Base-by-base conservation (phyloP, 257 asterid species). In the Schizonepeta tenuifolia region DNA sequence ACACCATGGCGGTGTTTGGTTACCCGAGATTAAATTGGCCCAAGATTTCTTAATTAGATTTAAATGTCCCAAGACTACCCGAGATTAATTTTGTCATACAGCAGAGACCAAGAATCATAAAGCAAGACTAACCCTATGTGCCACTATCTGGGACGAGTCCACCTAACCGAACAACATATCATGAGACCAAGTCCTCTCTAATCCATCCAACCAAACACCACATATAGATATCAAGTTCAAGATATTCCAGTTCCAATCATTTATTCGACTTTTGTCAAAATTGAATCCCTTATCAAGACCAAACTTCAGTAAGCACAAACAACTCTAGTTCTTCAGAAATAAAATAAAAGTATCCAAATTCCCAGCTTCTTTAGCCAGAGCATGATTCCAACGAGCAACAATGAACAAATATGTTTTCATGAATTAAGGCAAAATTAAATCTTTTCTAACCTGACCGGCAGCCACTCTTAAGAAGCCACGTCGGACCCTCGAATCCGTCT, bases 391-490 rank as follows among this genome's bases (percentile, higher is more conserved):
- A 72, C 24, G 47, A 10, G 28, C 15, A 22, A 49, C 55, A 51
- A 36, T 7, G 43, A 7, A 7, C 43, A 38, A 8, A 20, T 18
- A 7, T 8, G 1, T 20, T 20, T 0, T 43, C 33, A 35, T 15
- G 31, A 65, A 64, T 53, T 31, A 49, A 10, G 1, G 12, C 43
- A 38, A 38, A 38, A 38, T 47, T 2, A 65, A 17, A 44, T 24
- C 36, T 20, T 12, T 18, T 65, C 78, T 18, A 20, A 93, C 98
- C 96, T 89, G 97, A 60, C 88, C 97, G 8, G 96, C 94, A 71
- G 96, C 96, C 15, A 91, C 83, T 81, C 98, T 81, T 74, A 93
- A 74, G 71, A 91, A 76, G 58, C 93, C 89, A 46, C 96, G 83
- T 28, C 98, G 85, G 83, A 88, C 82, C 72, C 97, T 85, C 40